Percentiles rank a stretch among this genome's conserved stretches.
Evolutionary conservation across 345 rosid species (phyloP).

Genomic region (Raphanus raphanistrum): DNA sequence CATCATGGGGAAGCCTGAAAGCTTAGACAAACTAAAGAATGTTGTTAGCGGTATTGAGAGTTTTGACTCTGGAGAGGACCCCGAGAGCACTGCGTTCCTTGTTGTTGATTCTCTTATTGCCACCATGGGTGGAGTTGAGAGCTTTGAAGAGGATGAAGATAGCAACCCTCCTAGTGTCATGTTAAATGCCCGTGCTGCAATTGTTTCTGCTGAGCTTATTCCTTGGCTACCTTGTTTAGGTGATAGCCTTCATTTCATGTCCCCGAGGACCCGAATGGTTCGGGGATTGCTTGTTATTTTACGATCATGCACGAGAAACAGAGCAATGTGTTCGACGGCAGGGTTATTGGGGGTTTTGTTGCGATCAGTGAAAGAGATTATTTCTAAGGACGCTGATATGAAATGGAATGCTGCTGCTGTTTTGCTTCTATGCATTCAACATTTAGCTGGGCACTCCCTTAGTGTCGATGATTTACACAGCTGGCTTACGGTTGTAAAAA

Average conservation of each 20-base stretch:
- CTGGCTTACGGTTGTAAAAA: conserved; percentile 76
- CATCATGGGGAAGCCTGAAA: conserved; percentile 96
- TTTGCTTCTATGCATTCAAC: conserved; percentile 79
- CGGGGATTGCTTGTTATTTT: conserved; percentile 91
- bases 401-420: conserved; percentile 81
- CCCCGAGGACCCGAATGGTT: conserved; percentile 91
- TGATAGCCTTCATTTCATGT: conserved; percentile 70
- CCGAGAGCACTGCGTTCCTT: conserved; percentile 75
- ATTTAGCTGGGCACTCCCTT: conserved; percentile 89
- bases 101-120: conserved; percentile 96
- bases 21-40: conserved; percentile 83
- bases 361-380: conserved; percentile 78
- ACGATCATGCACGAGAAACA: conserved; percentile 96
- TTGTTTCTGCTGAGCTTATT: conserved; percentile 92
- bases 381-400: conserved; percentile 60
- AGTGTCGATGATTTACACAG: conserved; percentile 75
- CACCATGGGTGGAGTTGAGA: conserved; percentile 99
- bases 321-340: conserved; percentile 97
- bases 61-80: conserved; percentile 75
- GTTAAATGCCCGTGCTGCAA: conserved; percentile 96
- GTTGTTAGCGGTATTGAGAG: conserved; percentile 75
- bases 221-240: conserved; percentile 83
- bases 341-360: conserved; percentile 86
- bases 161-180: conserved; percentile 97
- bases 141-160: conserved; percentile 95